phyloP scores from a whole-genome alignment of 345 rosid genomes.

The Salix caprea region DNA sequence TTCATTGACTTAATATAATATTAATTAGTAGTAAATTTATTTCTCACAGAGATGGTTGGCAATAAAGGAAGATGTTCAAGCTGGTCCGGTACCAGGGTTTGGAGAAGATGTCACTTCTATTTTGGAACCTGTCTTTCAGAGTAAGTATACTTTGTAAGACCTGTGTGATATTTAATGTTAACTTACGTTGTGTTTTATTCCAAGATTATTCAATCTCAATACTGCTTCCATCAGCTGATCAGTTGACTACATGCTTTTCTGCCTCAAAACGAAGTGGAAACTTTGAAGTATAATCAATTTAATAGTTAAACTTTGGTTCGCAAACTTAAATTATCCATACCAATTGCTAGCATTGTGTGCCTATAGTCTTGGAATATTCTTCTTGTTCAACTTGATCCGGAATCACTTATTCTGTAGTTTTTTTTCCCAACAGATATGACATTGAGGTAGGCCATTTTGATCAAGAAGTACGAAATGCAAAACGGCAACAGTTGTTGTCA shows the following conservation, averaged over 20 bases:
- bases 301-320: too few relatives aligned
- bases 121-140: conserved; percentile 17
- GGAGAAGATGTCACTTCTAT: too few relatives aligned
- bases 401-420: neutral
- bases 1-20: neutral
- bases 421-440: conserved; percentile 72
- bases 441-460: conserved; percentile 66
- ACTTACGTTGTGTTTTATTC: neutral
- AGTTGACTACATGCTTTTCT: too few relatives aligned
- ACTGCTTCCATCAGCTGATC: neutral
- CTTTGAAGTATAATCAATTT: too few relatives aligned
- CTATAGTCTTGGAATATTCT: neutral
- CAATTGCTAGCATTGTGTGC: neutral
- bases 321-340: too few relatives aligned
- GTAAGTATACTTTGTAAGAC: conserved; percentile 11
- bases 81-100: too few relatives aligned
- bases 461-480: conserved; percentile 63
- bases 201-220: neutral
- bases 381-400: neutral
- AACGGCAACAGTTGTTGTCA: conserved; percentile 45
- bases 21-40: neutral
- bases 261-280: too few relatives aligned
- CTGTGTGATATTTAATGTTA: neutral
- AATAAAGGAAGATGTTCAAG: conserved; percentile 28
- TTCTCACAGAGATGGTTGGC: conserved; percentile 28